A percentile compares a stretch with the other conserved stretches of the same genome.
phyloP scores from a whole-genome alignment of 2,329 filamentous ascomycete genomes.

The Sporothrix pseudoabietina region DNA sequence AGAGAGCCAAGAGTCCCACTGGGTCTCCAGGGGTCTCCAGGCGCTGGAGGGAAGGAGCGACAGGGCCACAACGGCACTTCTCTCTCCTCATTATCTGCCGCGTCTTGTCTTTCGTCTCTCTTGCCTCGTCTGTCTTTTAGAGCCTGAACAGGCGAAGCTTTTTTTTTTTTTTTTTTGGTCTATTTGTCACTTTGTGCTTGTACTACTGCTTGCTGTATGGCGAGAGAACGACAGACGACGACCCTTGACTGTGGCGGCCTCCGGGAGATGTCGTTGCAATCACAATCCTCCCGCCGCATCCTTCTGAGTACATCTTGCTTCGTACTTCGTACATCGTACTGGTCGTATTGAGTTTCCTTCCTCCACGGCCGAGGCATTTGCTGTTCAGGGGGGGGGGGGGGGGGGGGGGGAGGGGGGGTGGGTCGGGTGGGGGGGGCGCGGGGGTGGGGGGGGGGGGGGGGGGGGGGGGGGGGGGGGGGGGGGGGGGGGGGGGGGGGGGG shows the following conservation, averaged over 20 bases:
- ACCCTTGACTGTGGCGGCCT: neutral
- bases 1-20: neutral
- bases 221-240: neutral
- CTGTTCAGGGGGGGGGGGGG: no score
- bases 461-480: no score
- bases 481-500: no score
- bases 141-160: neutral
- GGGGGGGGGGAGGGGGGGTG: no score
- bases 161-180: neutral
- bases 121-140: neutral
- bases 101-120: neutral
- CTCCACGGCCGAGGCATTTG: neutral
- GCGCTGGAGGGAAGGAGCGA: slow-evolving; percentile 4
- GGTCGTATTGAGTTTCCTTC: neutral
- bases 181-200: neutral
- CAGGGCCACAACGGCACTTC: neutral
- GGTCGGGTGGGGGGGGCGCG: no score
- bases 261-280: neutral
- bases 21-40: neutral
- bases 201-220: neutral
- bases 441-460: no score
- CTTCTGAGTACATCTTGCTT: neutral
- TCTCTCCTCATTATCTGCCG: neutral
- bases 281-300: neutral
- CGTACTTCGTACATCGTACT: neutral